Evolutionary conservation across 345 rosid species (phyloP).

Genomic region (Turnera subulata): DNA sequence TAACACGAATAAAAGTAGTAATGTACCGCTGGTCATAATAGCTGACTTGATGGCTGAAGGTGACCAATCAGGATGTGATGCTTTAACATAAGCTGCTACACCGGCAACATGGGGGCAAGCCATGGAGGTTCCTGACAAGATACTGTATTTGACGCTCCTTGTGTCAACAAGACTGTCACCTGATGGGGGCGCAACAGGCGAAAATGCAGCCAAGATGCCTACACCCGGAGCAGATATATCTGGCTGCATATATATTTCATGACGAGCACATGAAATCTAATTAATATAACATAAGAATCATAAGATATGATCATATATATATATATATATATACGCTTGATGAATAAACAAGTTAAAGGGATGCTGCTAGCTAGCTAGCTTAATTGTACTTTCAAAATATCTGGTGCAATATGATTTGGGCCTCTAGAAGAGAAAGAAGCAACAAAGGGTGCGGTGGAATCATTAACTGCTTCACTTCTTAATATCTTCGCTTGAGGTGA

Average conservation of each 20-base stretch:
- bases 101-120: constrained; percentile 55
- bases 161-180: constrained; percentile 5
- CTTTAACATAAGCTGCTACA: no score
- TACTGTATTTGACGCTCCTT: constrained; percentile 24
- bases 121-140: constrained; percentile 56
- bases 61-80: no score
- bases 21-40: constrained; percentile 38
- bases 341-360: no score
- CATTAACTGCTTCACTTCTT: constrained; percentile 23
- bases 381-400: constrained; percentile 32
- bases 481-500: constrained; percentile 29
- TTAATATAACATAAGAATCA: neutral
- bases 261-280: neutral
- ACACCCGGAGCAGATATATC: no score
- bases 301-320: no score
- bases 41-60: no score
- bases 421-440: constrained; percentile 41
- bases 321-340: no score
- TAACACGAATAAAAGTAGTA: constrained; percentile 46
- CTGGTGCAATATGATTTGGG: constrained; percentile 22
- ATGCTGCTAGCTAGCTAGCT: no score
- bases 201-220: constrained; percentile 39
- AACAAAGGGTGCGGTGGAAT: constrained; percentile 32
- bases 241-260: constrained; percentile 45
- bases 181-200: constrained; percentile 23